Evolutionary conservation across 176 grass and related monocot genomes (phyloP), one percentile per base, ranked within the genome.

Genomic region (Ananas comosus): DNA sequence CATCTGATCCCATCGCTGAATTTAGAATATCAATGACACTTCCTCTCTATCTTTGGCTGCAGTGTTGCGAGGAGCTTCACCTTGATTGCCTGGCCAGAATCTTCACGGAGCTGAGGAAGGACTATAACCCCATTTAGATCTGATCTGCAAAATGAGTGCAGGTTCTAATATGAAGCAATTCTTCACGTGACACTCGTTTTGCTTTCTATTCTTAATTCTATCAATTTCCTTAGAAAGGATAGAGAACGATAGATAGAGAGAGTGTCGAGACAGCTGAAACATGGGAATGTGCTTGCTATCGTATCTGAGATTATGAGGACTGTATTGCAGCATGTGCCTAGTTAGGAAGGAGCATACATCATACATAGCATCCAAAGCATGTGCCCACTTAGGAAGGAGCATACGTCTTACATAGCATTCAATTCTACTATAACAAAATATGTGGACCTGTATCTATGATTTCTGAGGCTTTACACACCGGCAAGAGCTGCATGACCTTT

Each of bases 111-210:
- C 56, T 8, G 28, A 29, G 22, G 64, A 67, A 78, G 48, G 1
- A 25, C 18, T 23, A 25, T 71, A 27, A 17, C 14, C 2, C 6
- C 18, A 63, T 63, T 64, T 2, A 11, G 51, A 79, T 10, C 2
- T 33, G 2, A 33, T 67, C 73, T 11, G 27, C 19, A 50, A 68
- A 68, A 86, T 82, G 84, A 87, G 75, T 72, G 80, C 80, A 17
- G 84, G 80, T 87, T 67, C 72, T 12, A 13, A 42, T 7, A 42
- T 42, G 4, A 42, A 42, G 6, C 33, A 8, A 5, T 42, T 42
- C 33, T 42, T 66, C 13, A 9, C 48, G 1, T 22, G 19, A 12
- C 53, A 18, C 9, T 73, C 47, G 49, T 52, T 53, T 53, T 13
- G 47, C 56, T 70, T 22, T 42, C 9, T 4, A 11, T 72, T 80